These are phyloP conservation scores for Saturnispora saitoi DNA, from an alignment of 805 yeast species.

Conservation along the genomic window DNA sequence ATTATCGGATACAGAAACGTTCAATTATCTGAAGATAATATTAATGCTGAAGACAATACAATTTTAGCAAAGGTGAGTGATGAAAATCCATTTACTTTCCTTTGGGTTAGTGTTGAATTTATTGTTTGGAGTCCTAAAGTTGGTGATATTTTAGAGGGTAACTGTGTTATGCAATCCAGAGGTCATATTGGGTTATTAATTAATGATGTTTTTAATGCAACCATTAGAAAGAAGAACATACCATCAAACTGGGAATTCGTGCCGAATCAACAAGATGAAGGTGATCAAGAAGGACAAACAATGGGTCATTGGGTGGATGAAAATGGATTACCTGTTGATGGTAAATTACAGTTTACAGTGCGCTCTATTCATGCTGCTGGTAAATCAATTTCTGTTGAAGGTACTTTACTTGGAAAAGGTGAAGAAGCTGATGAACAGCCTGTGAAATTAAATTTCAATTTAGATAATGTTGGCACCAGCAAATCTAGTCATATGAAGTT, in stretches of 20 bases:
- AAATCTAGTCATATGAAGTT: slow-evolving; percentile 33
- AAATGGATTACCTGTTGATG: slow-evolving; percentile 66
- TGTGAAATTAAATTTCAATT: slow-evolving; percentile 30
- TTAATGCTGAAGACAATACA: slow-evolving; percentile 26
- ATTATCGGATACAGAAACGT: slow-evolving; percentile 73
- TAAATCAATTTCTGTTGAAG: slow-evolving; percentile 76
- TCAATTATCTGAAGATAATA: slow-evolving; percentile 37
- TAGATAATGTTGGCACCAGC: slow-evolving; percentile 6
- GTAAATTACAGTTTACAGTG: slow-evolving; percentile 69
- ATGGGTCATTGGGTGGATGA: slow-evolving; percentile 87
- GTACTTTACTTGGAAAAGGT: slow-evolving; percentile 57
- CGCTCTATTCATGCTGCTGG: slow-evolving; percentile 70
- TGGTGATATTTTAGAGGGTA: slow-evolving; percentile 85
- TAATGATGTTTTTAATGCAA: slow-evolving; percentile 92
- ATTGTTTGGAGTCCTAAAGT: slow-evolving; percentile 83
- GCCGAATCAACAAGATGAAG: slow-evolving; percentile 66
- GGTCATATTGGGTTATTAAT: slow-evolving; percentile 87
- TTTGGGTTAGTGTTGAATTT: slow-evolving; percentile 80
- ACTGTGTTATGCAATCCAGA: slow-evolving; percentile 85
- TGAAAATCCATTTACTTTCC: slow-evolving; percentile 79
- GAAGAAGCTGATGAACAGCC: slow-evolving; percentile 38
- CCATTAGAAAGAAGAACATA: slow-evolving; percentile 74
- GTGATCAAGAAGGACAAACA: slow-evolving; percentile 19
- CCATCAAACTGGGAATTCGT: slow-evolving; percentile 84
- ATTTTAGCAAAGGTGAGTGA: slow-evolving; percentile 59